Base-by-base conservation (phyloP, 805 yeast genomes). In the Teunomyces atbi region DNA sequence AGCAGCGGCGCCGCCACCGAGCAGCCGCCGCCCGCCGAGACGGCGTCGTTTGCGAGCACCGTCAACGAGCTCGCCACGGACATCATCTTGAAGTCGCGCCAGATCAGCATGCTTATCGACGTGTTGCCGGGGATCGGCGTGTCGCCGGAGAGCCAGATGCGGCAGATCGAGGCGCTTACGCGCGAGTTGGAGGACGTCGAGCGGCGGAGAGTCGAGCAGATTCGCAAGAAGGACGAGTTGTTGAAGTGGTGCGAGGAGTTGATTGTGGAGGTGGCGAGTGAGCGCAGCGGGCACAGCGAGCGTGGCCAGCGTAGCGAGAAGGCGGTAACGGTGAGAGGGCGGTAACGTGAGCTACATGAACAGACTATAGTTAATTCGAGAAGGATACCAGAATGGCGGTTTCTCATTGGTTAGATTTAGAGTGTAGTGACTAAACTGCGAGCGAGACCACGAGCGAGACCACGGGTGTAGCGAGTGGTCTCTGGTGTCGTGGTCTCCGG, bases 101-200 rank as follows among this genome's bases (percentile, higher is more conserved):
- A 94, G 62, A 86, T 92, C 12, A 78, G 88, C 33, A 83, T 87
- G 57, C 78, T 92, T 21, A 90, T 92, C 33, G 95, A 88, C 59
- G 82, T 96, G 2, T 70, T 92, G 36, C 99, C 99, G 0, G 98
- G 97, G 10, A 88, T 89, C 2, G 97, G 95, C 6, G 91, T 86
- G 1, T 81, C 91, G 1, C 86, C 87, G 19, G 79, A 76, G 38
- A 84, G 81, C 45, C 98, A 91, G 64, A 62, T 90, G 61, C 66
- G 69, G 21, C 76, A 77, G 48, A 86, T 92, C 13, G 78, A 76
- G 42, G 72, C 70, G 11, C 68, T 94, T 40, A 85, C 87, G 41
- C 61, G 62, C 38, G 88, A 87, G 53, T 66, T 91, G 45, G 73
- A 75, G 10, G 68, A 71, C 10, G 81, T 83, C 1, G 94, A 90